Conservation (phyloP, 371 early-diverging fungal species). For the Haplosporangium sp. region DNA sequence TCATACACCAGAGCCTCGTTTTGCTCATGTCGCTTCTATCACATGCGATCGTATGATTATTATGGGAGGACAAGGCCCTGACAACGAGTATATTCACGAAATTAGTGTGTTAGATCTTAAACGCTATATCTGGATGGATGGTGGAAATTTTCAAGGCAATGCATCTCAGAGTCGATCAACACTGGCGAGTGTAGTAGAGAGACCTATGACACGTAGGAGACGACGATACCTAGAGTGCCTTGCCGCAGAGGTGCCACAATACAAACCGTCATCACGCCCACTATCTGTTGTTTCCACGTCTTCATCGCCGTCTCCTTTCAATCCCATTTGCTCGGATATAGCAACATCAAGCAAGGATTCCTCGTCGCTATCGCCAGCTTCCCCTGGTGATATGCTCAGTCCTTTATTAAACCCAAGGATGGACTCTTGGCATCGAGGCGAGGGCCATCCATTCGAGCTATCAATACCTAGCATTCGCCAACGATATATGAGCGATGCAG, state of each 20-base stretch:
- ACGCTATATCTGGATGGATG: conserved; percentile 64
- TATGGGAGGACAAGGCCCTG: conserved; percentile 75
- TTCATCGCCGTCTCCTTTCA: neutral
- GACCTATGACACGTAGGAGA: conserved; percentile 37
- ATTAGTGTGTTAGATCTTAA: conserved; percentile 73
- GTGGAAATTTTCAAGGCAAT: conserved; percentile 19
- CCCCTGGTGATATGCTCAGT: conserved; percentile 11
- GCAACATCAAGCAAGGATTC: neutral
- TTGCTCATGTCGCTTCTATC: conserved; percentile 73
- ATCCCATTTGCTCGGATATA: neutral
- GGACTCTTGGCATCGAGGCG: conserved; percentile 53
- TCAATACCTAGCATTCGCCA: conserved; percentile 10
- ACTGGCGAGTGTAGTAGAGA: conserved; percentile 27
- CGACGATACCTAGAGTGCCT: conserved; percentile 43
- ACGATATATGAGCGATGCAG: conserved; percentile 30
- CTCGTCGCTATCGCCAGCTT: conserved; percentile 3
- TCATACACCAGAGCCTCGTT: conserved; percentile 68
- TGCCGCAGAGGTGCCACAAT: conserved; percentile 8
- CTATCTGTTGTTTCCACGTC: neutral
- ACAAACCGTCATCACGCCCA: neutral
- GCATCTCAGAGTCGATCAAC: conserved; percentile 16
- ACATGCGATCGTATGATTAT: conserved; percentile 68
- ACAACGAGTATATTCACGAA: conserved; percentile 73
- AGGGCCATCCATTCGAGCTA: conserved; percentile 45
- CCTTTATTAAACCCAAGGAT: conserved; percentile 39